phyloP scores from a whole-genome alignment of 768 basidiomycete genomes.

The Naganishia antarctica region DNA sequence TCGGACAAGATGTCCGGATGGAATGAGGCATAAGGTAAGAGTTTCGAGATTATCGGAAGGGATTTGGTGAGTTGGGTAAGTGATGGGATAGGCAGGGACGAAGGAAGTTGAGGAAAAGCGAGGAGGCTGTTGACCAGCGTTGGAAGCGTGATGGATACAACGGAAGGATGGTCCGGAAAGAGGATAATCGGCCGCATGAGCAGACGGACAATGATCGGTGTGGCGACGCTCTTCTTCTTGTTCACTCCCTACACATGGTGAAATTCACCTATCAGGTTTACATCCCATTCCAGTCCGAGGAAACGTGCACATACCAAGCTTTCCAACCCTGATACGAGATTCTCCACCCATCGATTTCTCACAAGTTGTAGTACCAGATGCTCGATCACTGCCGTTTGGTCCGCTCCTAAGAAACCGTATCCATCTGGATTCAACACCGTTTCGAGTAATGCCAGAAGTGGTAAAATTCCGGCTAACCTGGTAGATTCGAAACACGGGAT shows the following conservation, averaged over 20 bases:
- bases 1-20: slow-evolving; percentile 27
- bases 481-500: background rate
- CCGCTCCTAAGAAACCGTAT: background rate
- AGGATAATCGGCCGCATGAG: background rate
- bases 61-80: slow-evolving; percentile 63
- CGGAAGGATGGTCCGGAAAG: slow-evolving; percentile 1
- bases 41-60: slow-evolving; percentile 56
- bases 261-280: background rate
- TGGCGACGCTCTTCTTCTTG: slow-evolving; percentile 17
- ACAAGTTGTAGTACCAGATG: background rate
- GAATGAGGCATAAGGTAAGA: slow-evolving; percentile 37
- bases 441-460: slow-evolving; percentile 31
- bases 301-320: slow-evolving; percentile 31
- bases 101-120: slow-evolving; percentile 68
- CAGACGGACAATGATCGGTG: slow-evolving; percentile 24
- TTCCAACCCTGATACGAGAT: slow-evolving; percentile 28
- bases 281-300: no score
- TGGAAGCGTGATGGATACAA: slow-evolving; percentile 44
- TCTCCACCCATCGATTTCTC: slow-evolving; percentile 35
- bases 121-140: slow-evolving; percentile 59
- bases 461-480: background rate
- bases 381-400: background rate
- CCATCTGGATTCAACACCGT: slow-evolving; percentile 18
- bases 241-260: background rate
- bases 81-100: slow-evolving; percentile 59